A percentile compares a stretch with the other conserved stretches of the same genome.
Conservation (phyloP, 2,329 filamentous ascomycete species). For the Nannizzia gypsea region DNA sequence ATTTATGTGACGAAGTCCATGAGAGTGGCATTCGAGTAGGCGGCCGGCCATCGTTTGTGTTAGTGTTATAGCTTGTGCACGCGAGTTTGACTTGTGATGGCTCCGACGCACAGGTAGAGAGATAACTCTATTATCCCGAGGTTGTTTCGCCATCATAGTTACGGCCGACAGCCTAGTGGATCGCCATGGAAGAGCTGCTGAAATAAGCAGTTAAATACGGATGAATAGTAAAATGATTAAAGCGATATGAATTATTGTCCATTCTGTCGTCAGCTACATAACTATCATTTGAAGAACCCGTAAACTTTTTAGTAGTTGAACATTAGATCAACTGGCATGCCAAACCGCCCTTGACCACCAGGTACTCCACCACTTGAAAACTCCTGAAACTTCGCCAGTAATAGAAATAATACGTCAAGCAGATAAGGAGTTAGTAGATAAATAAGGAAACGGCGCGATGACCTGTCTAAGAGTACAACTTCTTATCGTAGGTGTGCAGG, state of each 20-base stretch:
- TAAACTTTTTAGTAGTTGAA: background rate
- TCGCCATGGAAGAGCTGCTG: background rate
- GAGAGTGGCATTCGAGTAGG: background rate
- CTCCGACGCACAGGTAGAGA: no score
- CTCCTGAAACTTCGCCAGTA: background rate
- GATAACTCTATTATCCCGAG: background rate
- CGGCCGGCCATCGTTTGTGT: background rate
- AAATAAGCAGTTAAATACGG: background rate
- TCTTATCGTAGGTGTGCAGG: constrained; percentile 99
- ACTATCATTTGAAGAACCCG: background rate
- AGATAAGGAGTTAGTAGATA: background rate
- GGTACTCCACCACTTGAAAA: background rate
- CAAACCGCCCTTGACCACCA: background rate
- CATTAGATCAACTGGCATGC: background rate
- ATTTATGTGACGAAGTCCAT: no score
- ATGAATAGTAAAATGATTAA: background rate
- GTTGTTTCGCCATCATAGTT: background rate
- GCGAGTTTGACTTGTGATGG: background rate
- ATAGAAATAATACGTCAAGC: background rate
- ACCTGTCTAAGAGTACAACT: constrained; percentile 66
- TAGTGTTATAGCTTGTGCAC: no score
- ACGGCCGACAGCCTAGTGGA: background rate
- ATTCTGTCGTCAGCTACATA: background rate
- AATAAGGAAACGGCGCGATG: background rate
- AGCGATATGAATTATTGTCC: background rate